phyloP scores from a whole-genome alignment of 1,284 basidiomycete species.

The Trametes versicolor region DNA sequence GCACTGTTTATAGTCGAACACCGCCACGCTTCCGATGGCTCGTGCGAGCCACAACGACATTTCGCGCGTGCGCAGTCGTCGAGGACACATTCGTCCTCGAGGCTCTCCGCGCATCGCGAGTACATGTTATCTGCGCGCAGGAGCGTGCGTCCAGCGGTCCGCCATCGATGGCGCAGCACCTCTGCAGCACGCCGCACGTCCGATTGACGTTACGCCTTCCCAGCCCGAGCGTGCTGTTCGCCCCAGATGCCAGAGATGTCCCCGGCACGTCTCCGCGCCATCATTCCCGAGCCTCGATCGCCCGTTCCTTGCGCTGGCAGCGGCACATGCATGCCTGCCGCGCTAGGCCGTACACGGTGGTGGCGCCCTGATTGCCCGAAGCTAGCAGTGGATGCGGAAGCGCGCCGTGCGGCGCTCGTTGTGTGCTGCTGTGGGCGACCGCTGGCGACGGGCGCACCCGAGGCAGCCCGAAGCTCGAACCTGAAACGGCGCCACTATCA shows the following conservation, averaged over 20 bases:
- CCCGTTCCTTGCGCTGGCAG: neutral
- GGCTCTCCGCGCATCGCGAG: neutral
- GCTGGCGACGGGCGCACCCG: neutral
- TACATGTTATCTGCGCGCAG: neutral
- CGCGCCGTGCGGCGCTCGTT: neutral
- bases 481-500: slow-evolving; percentile 5
- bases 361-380: neutral
- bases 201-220: slow-evolving; percentile 5
- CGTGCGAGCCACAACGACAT: neutral
- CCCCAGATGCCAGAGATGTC: neutral
- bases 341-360: neutral
- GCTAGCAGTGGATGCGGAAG: neutral
- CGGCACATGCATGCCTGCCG: neutral
- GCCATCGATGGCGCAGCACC: slow-evolving; percentile 6
- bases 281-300: neutral
- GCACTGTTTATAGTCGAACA: neutral
- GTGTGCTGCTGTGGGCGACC: slow-evolving; percentile 6
- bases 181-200: neutral
- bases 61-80: neutral
- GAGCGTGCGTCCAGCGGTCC: neutral
- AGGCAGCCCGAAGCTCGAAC: neutral
- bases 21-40: neutral
- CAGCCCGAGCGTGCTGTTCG: neutral
- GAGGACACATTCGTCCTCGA: neutral
- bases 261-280: neutral